A percentile compares a stretch with the other conserved stretches of the same genome.
Evolutionary conservation across 371 early-diverging fungal species (phyloP).

Genomic region (Mortierella sp.): DNA sequence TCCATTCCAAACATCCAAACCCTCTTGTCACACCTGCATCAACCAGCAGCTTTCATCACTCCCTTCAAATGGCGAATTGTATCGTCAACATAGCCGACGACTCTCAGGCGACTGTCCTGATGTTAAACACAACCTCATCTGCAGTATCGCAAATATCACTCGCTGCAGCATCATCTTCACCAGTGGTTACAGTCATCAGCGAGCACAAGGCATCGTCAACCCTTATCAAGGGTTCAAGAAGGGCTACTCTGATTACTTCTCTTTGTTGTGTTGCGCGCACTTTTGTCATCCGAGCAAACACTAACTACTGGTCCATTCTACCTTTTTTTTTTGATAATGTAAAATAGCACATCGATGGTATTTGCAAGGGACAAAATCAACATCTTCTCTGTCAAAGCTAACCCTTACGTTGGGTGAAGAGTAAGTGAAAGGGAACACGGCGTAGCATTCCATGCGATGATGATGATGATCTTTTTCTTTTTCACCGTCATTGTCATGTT

Average conservation of each 20-base stretch:
- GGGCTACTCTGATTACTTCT: no score
- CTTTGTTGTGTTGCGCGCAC: no score
- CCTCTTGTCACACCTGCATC: no score
- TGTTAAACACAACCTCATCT: not conserved
- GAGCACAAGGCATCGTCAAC: no score
- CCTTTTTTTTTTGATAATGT: no score
- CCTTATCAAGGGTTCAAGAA: no score
- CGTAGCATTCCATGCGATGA: constrained; percentile 24
- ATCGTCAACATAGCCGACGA: not conserved
- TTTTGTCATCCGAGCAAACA: no score
- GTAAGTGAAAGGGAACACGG: not conserved
- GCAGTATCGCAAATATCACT: not conserved
- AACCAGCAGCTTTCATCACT: not conserved
- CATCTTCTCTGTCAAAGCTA: not conserved
- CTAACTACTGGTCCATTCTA: no score
- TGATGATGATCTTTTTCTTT: constrained; percentile 31
- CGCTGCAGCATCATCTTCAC: not conserved
- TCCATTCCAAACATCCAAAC: no score
- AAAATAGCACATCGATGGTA: not conserved
- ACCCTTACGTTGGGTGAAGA: not conserved
- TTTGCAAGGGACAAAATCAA: not conserved
- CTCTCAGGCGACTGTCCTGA: not conserved
- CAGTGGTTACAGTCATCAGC: not conserved
- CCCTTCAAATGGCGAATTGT: not conserved
- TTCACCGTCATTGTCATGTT: constrained; percentile 35